These are phyloP conservation scores for Venturiaceae sp. DNA, from an alignment of 2,329 filamentous ascomycete species.

Conservation along the genomic window DNA sequence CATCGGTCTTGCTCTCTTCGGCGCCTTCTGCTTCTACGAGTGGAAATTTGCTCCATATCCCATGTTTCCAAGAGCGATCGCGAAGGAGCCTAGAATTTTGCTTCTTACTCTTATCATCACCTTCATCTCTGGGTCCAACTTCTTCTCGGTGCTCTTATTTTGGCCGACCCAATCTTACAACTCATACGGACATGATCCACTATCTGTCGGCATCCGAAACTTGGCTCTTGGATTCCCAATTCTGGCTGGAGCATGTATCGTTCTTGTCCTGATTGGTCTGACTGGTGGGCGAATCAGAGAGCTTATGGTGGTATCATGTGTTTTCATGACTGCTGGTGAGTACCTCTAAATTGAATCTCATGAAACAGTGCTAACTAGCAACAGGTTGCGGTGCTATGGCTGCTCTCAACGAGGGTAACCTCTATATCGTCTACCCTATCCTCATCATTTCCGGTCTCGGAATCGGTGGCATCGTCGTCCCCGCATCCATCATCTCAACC, in stretches of 20 bases:
- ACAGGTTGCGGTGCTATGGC: conserved; percentile 45
- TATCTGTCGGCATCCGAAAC: conserved; percentile 54
- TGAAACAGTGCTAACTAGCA: background rate
- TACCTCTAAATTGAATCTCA: background rate
- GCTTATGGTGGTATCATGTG: conserved; percentile 49
- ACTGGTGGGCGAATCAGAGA: conserved; percentile 49
- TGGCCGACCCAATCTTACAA: conserved; percentile 24
- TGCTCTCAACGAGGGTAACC: conserved; percentile 41
- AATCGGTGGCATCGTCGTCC: conserved; percentile 59
- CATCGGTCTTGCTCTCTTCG: conserved; percentile 28
- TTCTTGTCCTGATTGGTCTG: conserved; percentile 46
- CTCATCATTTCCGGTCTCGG: conserved; percentile 54
- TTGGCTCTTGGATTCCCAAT: conserved; percentile 57
- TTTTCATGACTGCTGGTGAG: conserved; percentile 54
- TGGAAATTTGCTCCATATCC: conserved; percentile 28
- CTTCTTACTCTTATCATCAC: conserved; percentile 23
- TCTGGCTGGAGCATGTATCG: conserved; percentile 49
- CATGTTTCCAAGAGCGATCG: conserved; percentile 30
- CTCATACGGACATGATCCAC: conserved; percentile 43
- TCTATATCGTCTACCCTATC: conserved; percentile 44
- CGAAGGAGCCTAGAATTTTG: conserved; percentile 21
- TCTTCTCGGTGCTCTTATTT: conserved; percentile 23
- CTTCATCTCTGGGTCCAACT: conserved; percentile 23
- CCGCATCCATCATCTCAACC: conserved; percentile 56
- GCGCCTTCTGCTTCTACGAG: conserved; percentile 28